phyloP scores from a whole-genome alignment of 768 basidiomycete species.

The Leccinum obscurum region DNA sequence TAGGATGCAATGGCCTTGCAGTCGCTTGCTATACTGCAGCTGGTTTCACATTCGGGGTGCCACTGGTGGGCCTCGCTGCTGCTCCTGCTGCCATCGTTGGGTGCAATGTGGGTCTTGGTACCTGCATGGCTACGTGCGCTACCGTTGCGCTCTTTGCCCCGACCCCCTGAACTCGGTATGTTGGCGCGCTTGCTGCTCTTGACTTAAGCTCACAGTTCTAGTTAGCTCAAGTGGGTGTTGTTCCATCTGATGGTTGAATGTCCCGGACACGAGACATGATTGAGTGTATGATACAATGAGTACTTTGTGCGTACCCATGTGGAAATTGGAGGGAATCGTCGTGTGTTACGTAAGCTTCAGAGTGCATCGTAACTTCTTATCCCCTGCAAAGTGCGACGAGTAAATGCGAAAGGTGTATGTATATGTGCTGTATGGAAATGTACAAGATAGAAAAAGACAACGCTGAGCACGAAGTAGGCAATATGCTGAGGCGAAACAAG shows the following conservation, averaged over 20 bases:
- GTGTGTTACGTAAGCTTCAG: too few relatives aligned
- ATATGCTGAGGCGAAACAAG: too few relatives aligned
- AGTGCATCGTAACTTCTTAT: constrained; percentile 6
- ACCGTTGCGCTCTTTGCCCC: constrained; percentile 21
- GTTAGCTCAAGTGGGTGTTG: not conserved
- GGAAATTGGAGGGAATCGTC: not conserved
- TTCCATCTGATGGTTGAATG: not conserved
- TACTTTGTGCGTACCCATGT: not conserved
- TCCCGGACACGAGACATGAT: not conserved
- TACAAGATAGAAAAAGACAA: constrained; percentile 13
- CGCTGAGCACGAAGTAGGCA: constrained; percentile 25
- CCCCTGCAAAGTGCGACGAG: too few relatives aligned
- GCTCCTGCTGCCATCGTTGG: constrained; percentile 23
- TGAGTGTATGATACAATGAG: not conserved
- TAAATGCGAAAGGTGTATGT: too few relatives aligned
- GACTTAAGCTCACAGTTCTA: not conserved
- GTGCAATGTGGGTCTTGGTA: constrained; percentile 25
- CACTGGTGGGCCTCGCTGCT: not conserved
- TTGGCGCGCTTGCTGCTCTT: not conserved
- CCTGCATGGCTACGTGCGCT: constrained; percentile 7
- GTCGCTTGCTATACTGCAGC: constrained; percentile 27
- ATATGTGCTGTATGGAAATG: too few relatives aligned
- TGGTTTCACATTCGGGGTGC: constrained; percentile 26
- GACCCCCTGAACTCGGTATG: constrained; percentile 15
- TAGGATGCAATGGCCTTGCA: constrained; percentile 27